Evolutionary conservation across 225 moss, liverwort and hornwort genomes (phyloP), one percentile per base, ranked within the genome.

Genomic region (Polytrichum commune): DNA sequence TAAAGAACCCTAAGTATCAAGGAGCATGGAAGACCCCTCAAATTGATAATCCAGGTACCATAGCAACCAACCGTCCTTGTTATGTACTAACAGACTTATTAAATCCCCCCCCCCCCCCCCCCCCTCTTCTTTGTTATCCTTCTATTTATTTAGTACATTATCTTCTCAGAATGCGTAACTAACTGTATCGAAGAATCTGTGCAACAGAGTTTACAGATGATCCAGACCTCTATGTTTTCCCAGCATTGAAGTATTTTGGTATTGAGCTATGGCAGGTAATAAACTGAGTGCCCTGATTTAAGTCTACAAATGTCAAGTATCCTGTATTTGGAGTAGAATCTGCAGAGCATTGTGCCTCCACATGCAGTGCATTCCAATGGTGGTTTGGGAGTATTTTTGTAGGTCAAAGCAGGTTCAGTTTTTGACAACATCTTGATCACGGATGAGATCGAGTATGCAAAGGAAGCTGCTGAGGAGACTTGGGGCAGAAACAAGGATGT

Each of bases 241-340:
- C 91, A 71, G 87, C 96, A 18, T 64, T 93, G 72, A 86, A 89
- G 29, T 93, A 93, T 68, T 84, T 96, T 60, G 96, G 96, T 46
- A 96, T 96, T 73, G 96, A 96, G 76, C 86, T 93, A 55, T 96
- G 96, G 96, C 96, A 96, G 93, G 95, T 95, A 80, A 64, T 25
- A 19, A 54, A 9, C 9, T 66, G 30, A 54, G 46, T 46, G 46
- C 62, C 20, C 18, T 33, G 46, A 46, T 46, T 46, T 0, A 16
- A 46, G 46, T 46, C 46, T 46, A 0, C 46, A 46, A 46, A 13
- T 66, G 72, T 55, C 38, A 46, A 46, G 4, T 61, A 61, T 61
- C 8, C 60, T 22, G 22, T 46, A 46, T 46, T 46, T 46, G 46
- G 13, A 16, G 46, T 46, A 46, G 46, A 46, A 46, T 16, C 13